Conservation (phyloP, 495 filamentous ascomycete species). For the Lasiosphaeria miniovina region DNA sequence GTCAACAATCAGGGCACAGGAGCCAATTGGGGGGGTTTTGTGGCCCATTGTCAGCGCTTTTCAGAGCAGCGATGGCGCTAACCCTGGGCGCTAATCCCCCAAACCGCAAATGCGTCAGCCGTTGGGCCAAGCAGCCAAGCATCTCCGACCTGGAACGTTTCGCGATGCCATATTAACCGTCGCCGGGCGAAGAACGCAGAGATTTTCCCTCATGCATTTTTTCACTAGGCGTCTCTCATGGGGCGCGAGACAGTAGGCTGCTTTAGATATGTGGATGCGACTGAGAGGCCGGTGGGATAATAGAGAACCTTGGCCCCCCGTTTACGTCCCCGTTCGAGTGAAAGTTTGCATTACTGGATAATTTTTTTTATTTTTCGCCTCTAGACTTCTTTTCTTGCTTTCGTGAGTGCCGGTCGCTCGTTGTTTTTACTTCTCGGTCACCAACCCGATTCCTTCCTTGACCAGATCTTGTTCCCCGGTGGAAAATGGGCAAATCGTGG, state of each 20-base stretch:
- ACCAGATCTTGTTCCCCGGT: neutral
- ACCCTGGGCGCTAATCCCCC: constrained; percentile 15
- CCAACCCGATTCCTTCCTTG: constrained; percentile 2
- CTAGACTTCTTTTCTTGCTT: neutral
- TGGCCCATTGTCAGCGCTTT: neutral
- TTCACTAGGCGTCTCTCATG: neutral
- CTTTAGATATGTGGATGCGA: too few relatives aligned
- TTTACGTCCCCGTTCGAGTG: neutral
- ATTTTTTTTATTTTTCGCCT: constrained; percentile 1
- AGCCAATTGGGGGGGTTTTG: neutral
- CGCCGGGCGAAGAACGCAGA: neutral
- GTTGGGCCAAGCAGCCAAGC: constrained; percentile 19
- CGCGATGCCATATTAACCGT: constrained; percentile 6
- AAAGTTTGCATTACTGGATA: neutral
- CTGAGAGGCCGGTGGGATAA: too few relatives aligned
- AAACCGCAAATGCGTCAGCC: constrained; percentile 18
- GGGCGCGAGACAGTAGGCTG: too few relatives aligned
- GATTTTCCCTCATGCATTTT: neutral
- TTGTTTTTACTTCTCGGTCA: constrained; percentile 7
- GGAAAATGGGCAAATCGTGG: constrained; percentile 14
- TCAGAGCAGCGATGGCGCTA: neutral
- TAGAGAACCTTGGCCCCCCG: too few relatives aligned
- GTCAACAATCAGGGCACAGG: neutral
- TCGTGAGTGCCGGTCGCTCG: constrained; percentile 28
- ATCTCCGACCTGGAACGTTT: constrained; percentile 20